Evolutionary conservation across 495 filamentous ascomycete species (phyloP).

Genomic region (Sphaerosporella brunnea): DNA sequence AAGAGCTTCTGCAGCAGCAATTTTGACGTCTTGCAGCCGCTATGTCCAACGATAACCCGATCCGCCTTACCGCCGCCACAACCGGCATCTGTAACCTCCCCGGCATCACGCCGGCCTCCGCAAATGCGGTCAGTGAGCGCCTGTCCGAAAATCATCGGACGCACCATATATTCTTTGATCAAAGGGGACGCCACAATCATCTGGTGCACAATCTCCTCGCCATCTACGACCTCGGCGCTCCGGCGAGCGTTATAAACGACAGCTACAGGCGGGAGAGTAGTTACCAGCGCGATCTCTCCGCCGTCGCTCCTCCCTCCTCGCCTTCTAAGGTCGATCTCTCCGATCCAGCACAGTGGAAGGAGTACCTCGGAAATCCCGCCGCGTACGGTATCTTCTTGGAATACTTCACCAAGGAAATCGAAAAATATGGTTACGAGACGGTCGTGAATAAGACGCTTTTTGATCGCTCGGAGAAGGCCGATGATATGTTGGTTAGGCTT

Average conservation of each 20-base stretch:
- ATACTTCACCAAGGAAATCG: slow-evolving; percentile 59
- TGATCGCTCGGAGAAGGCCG: slow-evolving; percentile 38
- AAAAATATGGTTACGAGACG: slow-evolving; percentile 37
- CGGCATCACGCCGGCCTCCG: slow-evolving; percentile 34
- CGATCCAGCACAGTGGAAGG: slow-evolving; percentile 34
- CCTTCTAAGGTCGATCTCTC: slow-evolving; percentile 37
- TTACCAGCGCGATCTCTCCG: slow-evolving; percentile 40
- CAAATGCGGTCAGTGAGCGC: slow-evolving; percentile 42
- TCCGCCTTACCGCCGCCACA: not conserved
- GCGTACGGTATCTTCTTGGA: slow-evolving; percentile 50
- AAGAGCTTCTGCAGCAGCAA: too few relatives aligned
- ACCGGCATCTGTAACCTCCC: not conserved
- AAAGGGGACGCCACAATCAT: slow-evolving; percentile 38
- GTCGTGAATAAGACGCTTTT: slow-evolving; percentile 52
- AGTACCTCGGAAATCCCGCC: slow-evolving; percentile 34
- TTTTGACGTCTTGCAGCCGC: too few relatives aligned
- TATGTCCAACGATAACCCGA: too few relatives aligned
- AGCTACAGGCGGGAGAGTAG: slow-evolving; percentile 40
- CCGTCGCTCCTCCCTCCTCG: slow-evolving; percentile 31
- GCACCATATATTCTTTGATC: slow-evolving; percentile 61
- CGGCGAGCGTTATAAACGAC: slow-evolving; percentile 35
- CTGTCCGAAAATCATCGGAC: slow-evolving; percentile 57
- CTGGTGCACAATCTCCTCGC: slow-evolving; percentile 59
- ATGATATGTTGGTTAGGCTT: slow-evolving; percentile 43
- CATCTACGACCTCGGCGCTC: slow-evolving; percentile 57